Conservation (phyloP, 1,139 yeast species). For the Yamadazyma atlantica region DNA sequence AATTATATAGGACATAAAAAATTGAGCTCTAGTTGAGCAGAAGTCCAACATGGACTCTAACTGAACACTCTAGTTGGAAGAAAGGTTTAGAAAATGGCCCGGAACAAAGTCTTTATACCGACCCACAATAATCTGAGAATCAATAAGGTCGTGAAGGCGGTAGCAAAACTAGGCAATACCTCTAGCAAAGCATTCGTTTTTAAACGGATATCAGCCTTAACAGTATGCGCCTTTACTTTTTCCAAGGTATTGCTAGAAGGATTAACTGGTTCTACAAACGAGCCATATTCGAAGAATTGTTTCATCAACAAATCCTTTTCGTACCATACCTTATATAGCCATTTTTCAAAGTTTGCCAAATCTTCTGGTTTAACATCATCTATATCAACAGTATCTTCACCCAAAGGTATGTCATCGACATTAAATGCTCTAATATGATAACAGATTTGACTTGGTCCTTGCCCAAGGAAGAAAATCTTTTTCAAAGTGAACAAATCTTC, state of each 20-base stretch:
- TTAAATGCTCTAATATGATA: conserved; percentile 62
- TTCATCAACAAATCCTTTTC: conserved; percentile 74
- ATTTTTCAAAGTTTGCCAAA: conserved; percentile 56
- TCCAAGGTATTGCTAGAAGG: conserved; percentile 7
- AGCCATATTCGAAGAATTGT: conserved; percentile 56
- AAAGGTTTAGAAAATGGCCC: not conserved
- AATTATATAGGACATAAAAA: no score
- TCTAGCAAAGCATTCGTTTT: conserved; percentile 19
- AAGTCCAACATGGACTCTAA: not conserved
- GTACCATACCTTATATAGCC: conserved; percentile 78
- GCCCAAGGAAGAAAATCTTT: conserved; percentile 63
- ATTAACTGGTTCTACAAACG: conserved; percentile 31
- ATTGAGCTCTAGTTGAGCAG: no score
- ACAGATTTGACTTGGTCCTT: conserved; percentile 66
- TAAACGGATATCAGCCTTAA: conserved; percentile 31
- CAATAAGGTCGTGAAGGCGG: conserved; percentile 7
- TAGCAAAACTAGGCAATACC: conserved; percentile 18
- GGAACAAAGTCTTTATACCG: not conserved
- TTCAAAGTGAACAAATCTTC: conserved; percentile 73
- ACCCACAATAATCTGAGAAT: conserved; percentile 2
- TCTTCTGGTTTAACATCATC: conserved; percentile 46
- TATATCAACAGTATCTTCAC: conserved; percentile 44
- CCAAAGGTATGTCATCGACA: conserved; percentile 66
- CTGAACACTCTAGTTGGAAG: not conserved
- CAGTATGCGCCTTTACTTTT: conserved; percentile 18